Base-by-base conservation (phyloP, 371 early-diverging fungal genomes). In the Mucor saturninus region DNA sequence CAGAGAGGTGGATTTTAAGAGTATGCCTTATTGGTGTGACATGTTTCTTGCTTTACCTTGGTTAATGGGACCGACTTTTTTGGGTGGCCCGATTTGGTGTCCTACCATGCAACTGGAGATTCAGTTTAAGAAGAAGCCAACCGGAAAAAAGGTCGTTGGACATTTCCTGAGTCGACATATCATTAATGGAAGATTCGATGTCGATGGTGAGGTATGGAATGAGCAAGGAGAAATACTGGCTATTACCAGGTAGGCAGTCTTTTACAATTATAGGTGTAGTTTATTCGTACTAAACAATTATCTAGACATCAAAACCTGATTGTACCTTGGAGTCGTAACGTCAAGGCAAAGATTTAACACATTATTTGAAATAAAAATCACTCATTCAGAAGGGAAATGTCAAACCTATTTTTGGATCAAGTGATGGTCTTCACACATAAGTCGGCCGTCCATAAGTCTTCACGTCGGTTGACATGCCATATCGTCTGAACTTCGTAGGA, bases 81-180 rank as follows among this genome's bases (percentile, higher is more conserved):
- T 69, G 15, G 74, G 67, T 35, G 73, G 73, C 2, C 61, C 61
- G 2, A 59, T 73, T 3, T 82, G 82, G 82, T 77, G 72, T 39
- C 76, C 79, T 3, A 82, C 82, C 2, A 77, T 82, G 79, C 77
- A 79, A 46, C 31, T 82, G 10, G 77, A 79, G 42, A 65, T 82
- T 5, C 73, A 75, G 35, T 82, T 82, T 64, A 82, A 82, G 59
- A 48, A 65, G 26, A 66, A 67, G 26, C 74, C 77, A 8, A 55
- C 51, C 0, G 73, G 75, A 11, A 58, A 65, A 45, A 61, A 70
- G 37, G 52, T 82, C 5, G n/a, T 73, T 5, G 63, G 56, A 13
- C 72, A 70, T 54, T 79, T 74, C 51, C 46, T 71, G 1, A 68
- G 73, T 2, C 72, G 65, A 6, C 75, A 79, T 56, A 74, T 79